A percentile compares a stretch with the other conserved stretches of the same genome.
Conservation (phyloP, 1,284 basidiomycete genomes). For the Boletus smithii region DNA sequence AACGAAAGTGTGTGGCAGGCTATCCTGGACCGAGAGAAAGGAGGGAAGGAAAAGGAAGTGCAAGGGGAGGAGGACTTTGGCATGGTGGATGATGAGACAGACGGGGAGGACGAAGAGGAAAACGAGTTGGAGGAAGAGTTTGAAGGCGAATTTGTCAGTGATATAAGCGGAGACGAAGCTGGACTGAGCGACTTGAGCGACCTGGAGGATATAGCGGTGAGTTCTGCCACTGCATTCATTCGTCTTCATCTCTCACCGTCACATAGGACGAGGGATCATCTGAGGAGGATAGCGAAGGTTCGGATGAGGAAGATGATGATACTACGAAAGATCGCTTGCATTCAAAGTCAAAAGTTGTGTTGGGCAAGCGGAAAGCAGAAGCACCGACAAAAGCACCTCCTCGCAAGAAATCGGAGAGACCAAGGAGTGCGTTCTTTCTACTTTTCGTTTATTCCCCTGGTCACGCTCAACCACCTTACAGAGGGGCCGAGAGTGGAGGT, state of each 20-base stretch:
- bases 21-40: constrained; percentile 77
- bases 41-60: constrained; percentile 43
- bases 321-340: constrained; percentile 30
- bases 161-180: constrained; percentile 66
- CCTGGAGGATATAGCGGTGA: constrained; percentile 64
- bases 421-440: constrained; percentile 47
- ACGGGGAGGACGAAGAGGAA: constrained; percentile 48
- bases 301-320: constrained; percentile 40
- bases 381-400: constrained; percentile 38
- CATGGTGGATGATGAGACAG: constrained; percentile 48
- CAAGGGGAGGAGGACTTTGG: constrained; percentile 50
- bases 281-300: constrained; percentile 33
- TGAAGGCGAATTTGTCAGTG: constrained; percentile 83
- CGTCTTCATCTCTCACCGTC: not conserved
- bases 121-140: constrained; percentile 57
- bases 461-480: constrained; percentile 30
- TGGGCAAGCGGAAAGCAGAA: constrained; percentile 69
- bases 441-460: constrained; percentile 7
- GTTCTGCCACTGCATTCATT: constrained; percentile 19
- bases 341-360: constrained; percentile 42
- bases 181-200: constrained; percentile 71
- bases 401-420: constrained; percentile 54
- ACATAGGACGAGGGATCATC: constrained; percentile 14
- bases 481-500: constrained; percentile 85
- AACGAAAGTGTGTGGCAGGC: constrained; percentile 97